phyloP scores from a whole-genome alignment of 2,329 filamentous ascomycete species.

The Mariannaea elegans region DNA sequence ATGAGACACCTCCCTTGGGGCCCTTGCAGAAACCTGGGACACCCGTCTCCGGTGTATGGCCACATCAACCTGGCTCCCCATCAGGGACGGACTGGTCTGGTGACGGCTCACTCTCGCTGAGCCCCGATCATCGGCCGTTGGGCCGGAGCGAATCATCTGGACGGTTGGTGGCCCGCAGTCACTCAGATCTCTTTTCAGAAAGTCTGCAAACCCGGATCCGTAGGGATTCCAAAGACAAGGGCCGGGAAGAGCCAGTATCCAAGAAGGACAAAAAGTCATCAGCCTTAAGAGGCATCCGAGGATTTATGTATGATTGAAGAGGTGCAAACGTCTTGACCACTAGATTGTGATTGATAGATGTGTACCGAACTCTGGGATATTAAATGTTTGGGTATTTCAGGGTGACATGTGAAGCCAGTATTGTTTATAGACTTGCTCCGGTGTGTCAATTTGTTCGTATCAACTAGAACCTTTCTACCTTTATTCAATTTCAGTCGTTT shows the following conservation, averaged over 20 bases:
- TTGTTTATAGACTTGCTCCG: too few relatives aligned
- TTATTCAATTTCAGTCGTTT: too few relatives aligned
- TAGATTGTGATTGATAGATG: not conserved
- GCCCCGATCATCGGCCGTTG: conserved; percentile 54
- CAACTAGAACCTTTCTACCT: too few relatives aligned
- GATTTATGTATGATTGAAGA: conserved; percentile 45
- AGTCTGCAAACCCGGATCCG: conserved; percentile 58
- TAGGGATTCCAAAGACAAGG: conserved; percentile 60
- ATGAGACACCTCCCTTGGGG: conserved; percentile 54
- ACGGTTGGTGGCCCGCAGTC: conserved; percentile 29
- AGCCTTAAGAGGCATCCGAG: conserved; percentile 53
- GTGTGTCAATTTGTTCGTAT: too few relatives aligned
- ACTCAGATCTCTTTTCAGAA: conserved; percentile 45
- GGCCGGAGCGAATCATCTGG: conserved; percentile 53
- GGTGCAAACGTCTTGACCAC: not conserved
- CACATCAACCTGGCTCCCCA: conserved; percentile 50
- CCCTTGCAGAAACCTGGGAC: conserved; percentile 43
- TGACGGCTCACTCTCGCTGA: conserved; percentile 41
- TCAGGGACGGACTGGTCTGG: conserved; percentile 44
- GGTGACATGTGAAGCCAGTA: not conserved
- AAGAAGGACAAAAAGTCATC: conserved; percentile 50
- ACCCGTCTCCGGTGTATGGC: conserved; percentile 40
- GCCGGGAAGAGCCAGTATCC: conserved; percentile 49
- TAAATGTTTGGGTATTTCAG: not conserved
- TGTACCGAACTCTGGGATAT: not conserved